These are phyloP conservation scores for Mycena olivaceomarginata DNA, from an alignment of 768 basidiomycete genomes.

Conservation along the genomic window DNA sequence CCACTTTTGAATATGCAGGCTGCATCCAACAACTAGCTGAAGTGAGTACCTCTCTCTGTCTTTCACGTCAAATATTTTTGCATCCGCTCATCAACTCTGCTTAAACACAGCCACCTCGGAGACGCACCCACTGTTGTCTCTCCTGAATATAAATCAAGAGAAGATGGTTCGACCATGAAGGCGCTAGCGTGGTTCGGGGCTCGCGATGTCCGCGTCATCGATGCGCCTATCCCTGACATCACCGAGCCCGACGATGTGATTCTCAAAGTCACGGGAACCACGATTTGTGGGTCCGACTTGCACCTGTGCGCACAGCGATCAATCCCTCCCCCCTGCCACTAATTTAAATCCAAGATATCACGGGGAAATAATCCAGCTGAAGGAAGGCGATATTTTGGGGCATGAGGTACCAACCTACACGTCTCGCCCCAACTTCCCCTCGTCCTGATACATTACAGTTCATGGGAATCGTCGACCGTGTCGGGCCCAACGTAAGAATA, in stretches of 20 bases:
- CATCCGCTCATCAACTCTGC: no score
- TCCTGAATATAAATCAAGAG: conserved; percentile 67
- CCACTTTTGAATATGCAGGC: conserved; percentile 27
- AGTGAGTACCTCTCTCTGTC: not conserved
- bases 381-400: conserved; percentile 86
- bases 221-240: conserved; percentile 71
- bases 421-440: no score
- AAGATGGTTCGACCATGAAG: conserved; percentile 77
- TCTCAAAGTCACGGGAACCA: conserved; percentile 84
- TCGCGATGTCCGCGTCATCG: conserved; percentile 64
- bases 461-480: conserved; percentile 81
- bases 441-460: conserved; percentile 56
- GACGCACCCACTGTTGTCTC: conserved; percentile 61
- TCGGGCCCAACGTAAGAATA: conserved; percentile 79
- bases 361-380: conserved; percentile 80
- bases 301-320: conserved; percentile 62
- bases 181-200: conserved; percentile 83
- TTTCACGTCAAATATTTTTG: not conserved
- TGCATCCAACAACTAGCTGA: conserved; percentile 39
- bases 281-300: conserved; percentile 82
- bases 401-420: conserved; percentile 68
- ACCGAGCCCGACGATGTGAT: conserved; percentile 87
- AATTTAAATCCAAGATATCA: conserved; percentile 62
- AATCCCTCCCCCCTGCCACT: no score
- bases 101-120: conserved; percentile 57